phyloP scores from a whole-genome alignment of 495 filamentous ascomycete species.

The Hypomontagnella monticulosa region DNA sequence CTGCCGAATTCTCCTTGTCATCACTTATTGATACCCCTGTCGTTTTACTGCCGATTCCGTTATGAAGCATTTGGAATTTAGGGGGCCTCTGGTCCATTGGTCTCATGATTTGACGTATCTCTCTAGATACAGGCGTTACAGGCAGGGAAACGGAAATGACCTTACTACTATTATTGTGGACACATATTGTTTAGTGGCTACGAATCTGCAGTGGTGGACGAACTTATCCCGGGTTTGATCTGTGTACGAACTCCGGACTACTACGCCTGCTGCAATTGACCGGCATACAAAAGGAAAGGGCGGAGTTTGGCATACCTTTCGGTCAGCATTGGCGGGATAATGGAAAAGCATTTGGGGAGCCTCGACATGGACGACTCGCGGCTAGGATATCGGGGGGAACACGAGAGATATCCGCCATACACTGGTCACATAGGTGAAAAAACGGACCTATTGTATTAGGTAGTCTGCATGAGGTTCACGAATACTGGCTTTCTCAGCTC shows the following conservation, averaged over 20 bases:
- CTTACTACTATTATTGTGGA: conserved; percentile 24
- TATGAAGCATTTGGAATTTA: conserved; percentile 44
- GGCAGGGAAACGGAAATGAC: conserved; percentile 29
- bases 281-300: conserved; percentile 9
- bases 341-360: conserved; percentile 28
- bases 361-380: conserved; percentile 10
- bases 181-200: conserved; percentile 32
- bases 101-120: conserved; percentile 39
- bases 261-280: not conserved
- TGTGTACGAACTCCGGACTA: not conserved
- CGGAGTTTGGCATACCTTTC: conserved; percentile 32
- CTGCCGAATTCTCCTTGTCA: conserved; percentile 14
- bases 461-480: conserved; percentile 24
- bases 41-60: conserved; percentile 32
- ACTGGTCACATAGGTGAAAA: conserved; percentile 3
- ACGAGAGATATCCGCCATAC: conserved; percentile 10
- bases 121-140: conserved; percentile 36
- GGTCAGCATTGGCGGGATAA: conserved; percentile 30
- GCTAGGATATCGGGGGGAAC: conserved; percentile 20
- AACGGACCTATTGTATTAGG: conserved; percentile 21
- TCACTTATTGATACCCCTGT: conserved; percentile 45
- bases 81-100: conserved; percentile 21
- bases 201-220: not conserved
- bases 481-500: conserved; percentile 16
- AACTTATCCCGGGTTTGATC: not conserved